Evolutionary conservation across 225 moss, liverwort and hornwort species (phyloP).

Genomic region (Straminergon stramineum): DNA sequence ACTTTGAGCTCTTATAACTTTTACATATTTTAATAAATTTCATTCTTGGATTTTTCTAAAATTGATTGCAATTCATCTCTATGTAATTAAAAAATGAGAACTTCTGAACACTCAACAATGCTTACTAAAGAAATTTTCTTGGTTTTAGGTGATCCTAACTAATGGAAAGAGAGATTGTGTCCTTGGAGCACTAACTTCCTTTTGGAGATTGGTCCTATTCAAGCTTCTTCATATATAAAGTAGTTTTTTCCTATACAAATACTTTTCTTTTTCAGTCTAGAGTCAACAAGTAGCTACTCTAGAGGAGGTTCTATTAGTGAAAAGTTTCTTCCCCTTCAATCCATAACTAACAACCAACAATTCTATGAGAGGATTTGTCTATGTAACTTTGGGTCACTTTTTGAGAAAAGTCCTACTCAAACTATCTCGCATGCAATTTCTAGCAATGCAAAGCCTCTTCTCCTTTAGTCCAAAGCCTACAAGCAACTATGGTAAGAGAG

Average conservation of each 20-base stretch:
- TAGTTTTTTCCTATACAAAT: background rate
- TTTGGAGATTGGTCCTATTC: background rate
- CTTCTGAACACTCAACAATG: background rate
- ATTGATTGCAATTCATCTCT: background rate
- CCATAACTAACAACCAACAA: background rate
- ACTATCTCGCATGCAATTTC: background rate
- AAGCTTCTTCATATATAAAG: background rate
- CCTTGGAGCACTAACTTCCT: accelerated
- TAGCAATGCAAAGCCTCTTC: background rate
- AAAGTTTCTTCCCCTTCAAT: background rate
- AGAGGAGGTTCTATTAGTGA: background rate
- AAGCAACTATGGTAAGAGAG: background rate
- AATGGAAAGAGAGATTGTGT: background rate
- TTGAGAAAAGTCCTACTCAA: background rate
- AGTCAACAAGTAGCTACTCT: background rate
- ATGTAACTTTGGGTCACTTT: background rate
- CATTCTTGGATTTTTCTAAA: background rate
- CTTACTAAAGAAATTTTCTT: background rate
- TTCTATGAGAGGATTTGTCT: background rate
- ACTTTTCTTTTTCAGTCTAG: background rate
- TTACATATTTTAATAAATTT: background rate
- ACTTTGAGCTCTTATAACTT: background rate
- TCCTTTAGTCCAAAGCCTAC: background rate
- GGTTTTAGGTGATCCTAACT: background rate
- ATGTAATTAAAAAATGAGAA: background rate